phyloP scores from a whole-genome alignment of 164 flowering plant species.

The Echeveria elegans region DNA sequence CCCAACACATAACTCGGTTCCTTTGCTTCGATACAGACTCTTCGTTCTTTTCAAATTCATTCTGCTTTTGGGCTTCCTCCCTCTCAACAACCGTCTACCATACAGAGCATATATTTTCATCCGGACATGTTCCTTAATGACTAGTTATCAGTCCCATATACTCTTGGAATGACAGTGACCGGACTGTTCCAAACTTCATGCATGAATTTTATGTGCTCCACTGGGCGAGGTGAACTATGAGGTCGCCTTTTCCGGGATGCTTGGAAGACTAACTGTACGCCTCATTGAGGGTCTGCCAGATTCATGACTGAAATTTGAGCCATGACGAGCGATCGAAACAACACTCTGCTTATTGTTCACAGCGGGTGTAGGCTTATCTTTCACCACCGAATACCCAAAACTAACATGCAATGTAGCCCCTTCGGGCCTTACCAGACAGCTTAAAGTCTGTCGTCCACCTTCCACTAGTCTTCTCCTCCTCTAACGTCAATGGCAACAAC shows the following conservation, averaged over 20 bases:
- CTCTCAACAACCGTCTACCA: not conserved
- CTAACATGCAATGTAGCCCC: slow-evolving; percentile 84
- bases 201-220: slow-evolving; percentile 62
- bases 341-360: slow-evolving; percentile 21
- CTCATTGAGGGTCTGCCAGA: slow-evolving; percentile 18
- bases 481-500: slow-evolving; percentile 83
- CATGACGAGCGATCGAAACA: slow-evolving; percentile 16
- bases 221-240: slow-evolving; percentile 25
- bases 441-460: slow-evolving; percentile 88
- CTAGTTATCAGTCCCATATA: slow-evolving; percentile 9
- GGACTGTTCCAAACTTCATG: slow-evolving; percentile 59
- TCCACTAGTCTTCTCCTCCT: slow-evolving; percentile 77
- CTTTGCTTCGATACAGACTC: not conserved
- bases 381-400: slow-evolving; percentile 61
- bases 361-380: slow-evolving; percentile 23
- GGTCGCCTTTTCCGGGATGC: slow-evolving; percentile 14
- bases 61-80: not conserved
- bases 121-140: not conserved
- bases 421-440: slow-evolving; percentile 65
- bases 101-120: not conserved
- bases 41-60: not conserved
- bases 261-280: slow-evolving; percentile 47
- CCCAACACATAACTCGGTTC: not conserved
- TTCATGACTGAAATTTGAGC: slow-evolving; percentile 15
- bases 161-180: slow-evolving; percentile 35